Evolutionary conservation across 495 filamentous ascomycete genomes (phyloP).

Genomic region (Hypoxylon trugodes): DNA sequence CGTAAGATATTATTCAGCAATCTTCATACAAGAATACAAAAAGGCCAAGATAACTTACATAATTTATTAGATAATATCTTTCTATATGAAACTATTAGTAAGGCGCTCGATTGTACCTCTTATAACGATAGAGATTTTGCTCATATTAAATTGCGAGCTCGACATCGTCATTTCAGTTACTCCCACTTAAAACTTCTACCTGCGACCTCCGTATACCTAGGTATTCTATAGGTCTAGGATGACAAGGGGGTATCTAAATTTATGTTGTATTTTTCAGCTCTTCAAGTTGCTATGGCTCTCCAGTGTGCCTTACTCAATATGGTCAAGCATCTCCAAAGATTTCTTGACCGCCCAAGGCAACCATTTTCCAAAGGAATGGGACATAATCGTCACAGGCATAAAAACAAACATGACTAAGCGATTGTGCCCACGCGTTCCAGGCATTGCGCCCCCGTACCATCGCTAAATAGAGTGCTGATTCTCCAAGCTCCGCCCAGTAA

Average conservation of each 20-base stretch:
- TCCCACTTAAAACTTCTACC: no score
- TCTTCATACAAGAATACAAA: no score
- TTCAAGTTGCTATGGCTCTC: no score
- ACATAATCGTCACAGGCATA: background rate
- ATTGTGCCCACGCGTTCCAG: slow-evolving; percentile 1
- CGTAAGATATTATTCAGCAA: no score
- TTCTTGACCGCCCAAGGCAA: background rate
- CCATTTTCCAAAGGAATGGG: background rate
- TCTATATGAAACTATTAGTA: no score
- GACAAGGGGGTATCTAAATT: slow-evolving; percentile 12
- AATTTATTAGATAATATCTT: background rate
- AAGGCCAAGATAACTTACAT: background rate
- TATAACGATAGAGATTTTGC: no score
- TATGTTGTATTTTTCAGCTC: background rate
- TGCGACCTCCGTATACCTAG: no score
- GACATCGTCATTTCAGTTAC: no score
- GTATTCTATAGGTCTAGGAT: no score
- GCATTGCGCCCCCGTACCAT: background rate
- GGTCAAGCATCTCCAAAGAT: background rate
- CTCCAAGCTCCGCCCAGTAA: background rate
- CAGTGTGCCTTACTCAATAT: no score
- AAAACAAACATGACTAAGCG: background rate
- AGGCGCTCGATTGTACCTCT: no score
- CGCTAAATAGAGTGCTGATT: background rate
- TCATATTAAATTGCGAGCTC: no score